Percentiles rank a stretch among this genome's conserved stretches.
Conservation (phyloP, 2,329 filamentous ascomycete species). For the Chalara sp. region DNA sequence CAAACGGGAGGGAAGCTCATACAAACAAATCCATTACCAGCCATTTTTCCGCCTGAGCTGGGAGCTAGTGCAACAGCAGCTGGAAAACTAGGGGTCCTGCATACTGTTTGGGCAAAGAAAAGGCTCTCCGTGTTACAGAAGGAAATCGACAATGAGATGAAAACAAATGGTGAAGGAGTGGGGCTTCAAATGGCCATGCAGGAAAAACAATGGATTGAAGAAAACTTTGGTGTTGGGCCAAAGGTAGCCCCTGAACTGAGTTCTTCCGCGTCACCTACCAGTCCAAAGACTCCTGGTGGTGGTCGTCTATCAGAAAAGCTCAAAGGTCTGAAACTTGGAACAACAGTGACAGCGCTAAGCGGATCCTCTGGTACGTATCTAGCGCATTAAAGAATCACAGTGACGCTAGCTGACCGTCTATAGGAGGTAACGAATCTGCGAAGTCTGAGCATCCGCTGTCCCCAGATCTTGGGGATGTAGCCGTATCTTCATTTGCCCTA, state of each 20-base stretch:
- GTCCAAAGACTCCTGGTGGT: slow-evolving; percentile 56
- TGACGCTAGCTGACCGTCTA: slow-evolving; percentile 3
- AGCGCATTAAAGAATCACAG: neutral
- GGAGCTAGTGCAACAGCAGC: slow-evolving; percentile 58
- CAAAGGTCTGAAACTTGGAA: slow-evolving; percentile 71
- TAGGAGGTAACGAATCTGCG: slow-evolving; percentile 1
- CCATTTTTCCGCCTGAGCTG: slow-evolving; percentile 75
- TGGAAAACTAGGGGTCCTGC: slow-evolving; percentile 74
- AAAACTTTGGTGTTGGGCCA: slow-evolving; percentile 52
- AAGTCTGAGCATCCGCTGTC: slow-evolving; percentile 40
- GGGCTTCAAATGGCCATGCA: slow-evolving; percentile 77
- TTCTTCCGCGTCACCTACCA: slow-evolving; percentile 35
- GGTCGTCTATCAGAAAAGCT: slow-evolving; percentile 72
- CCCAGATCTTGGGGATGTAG: slow-evolving; percentile 55
- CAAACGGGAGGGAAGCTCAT: slow-evolving; percentile 37
- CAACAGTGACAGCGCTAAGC: slow-evolving; percentile 58
- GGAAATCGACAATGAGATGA: slow-evolving; percentile 71
- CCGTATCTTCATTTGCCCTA: slow-evolving; percentile 53
- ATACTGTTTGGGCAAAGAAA: slow-evolving; percentile 82
- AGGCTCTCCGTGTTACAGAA: slow-evolving; percentile 66
- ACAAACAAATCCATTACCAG: slow-evolving; percentile 73
- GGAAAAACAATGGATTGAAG: slow-evolving; percentile 79
- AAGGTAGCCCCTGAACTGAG: slow-evolving; percentile 23
- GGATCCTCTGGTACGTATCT: slow-evolving; percentile 43
- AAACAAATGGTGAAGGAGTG: slow-evolving; percentile 71